Percentiles rank a stretch among this genome's conserved stretches.
Evolutionary conservation across 1,139 yeast genomes (phyloP).

Genomic region (Yamadazyma membranifaciens): DNA sequence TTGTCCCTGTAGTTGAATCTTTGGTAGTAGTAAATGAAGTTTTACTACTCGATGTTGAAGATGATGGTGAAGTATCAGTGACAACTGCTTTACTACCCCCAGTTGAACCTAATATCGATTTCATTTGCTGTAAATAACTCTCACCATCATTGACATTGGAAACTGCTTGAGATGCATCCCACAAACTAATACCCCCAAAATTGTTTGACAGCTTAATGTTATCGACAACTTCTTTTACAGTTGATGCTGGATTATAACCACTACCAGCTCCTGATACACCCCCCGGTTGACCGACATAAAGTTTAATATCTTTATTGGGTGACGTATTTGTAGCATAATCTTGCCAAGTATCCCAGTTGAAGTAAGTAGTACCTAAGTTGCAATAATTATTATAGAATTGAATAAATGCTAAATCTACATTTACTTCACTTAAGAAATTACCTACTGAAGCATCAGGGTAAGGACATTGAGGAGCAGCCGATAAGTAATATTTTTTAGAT

Average conservation of each 20-base stretch:
- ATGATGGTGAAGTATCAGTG: conserved; percentile 8
- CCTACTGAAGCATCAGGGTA: conserved; percentile 89
- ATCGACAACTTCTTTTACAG: conserved; percentile 24
- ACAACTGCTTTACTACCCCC: conserved; percentile 2
- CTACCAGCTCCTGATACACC: conserved; percentile 62
- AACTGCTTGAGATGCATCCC: conserved; percentile 89
- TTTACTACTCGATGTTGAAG: conserved; percentile 6
- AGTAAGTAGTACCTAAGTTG: conserved; percentile 46
- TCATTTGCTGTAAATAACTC: conserved; percentile 38
- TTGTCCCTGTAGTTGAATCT: conserved; percentile 11
- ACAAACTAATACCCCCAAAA: conserved; percentile 84
- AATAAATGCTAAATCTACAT: conserved; percentile 81
- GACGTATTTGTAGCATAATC: conserved; percentile 58
- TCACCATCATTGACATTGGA: conserved; percentile 49
- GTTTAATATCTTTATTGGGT: conserved; percentile 66
- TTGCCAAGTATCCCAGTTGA: conserved; percentile 89
- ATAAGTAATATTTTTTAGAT: conserved; percentile 66
- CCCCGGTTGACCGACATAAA: conserved; percentile 76
- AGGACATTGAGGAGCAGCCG: conserved; percentile 96
- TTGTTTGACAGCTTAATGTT: conserved; percentile 38
- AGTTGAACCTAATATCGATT: conserved; percentile 9
- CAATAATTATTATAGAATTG: conserved; percentile 96
- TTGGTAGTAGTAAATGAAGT: conserved; percentile 8
- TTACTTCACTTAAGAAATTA: conserved; percentile 55
- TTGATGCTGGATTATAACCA: conserved; percentile 24